Evolutionary conservation across 1,284 basidiomycete species (phyloP), one percentile per base, ranked within the genome.

Genomic region (Apiotrichum montevideense): DNA sequence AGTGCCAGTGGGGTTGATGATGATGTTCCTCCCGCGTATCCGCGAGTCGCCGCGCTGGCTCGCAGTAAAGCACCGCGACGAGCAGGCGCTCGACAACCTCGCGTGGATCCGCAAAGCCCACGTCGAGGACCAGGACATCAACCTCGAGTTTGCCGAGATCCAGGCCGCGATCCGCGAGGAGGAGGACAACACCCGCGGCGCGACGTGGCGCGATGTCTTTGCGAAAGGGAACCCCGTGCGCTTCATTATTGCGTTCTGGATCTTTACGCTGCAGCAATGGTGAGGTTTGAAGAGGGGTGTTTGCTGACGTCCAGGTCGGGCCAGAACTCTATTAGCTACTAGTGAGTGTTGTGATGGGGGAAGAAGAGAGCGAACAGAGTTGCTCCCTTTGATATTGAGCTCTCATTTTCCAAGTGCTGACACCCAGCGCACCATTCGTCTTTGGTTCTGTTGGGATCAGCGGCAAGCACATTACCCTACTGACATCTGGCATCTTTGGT

Each of bases 401-500:
- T 21, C 21, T 21, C 21, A 21, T 21, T 21, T 21, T 21, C 21
- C 21, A 21, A 21, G 21, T 21, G 21, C 21, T 21, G 21, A 21
- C 21, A 21, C 21, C 21, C 21, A 21, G 21, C 67, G 86, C 87
- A 3, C 88, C 88, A 0, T 74, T 74, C 56, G 82, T 76, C 52
- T 77, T 76, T 70, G 76, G 78, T 29, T 77, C 78, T 15, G 79
- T 87, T 47, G 70, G 51, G 10, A 40, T 46, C 53, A 77, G 73
- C 1, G 82, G 83, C 2, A 78, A 78, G 35, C 79, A 73, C 14
- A 78, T 80, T 3, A 78, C 76, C 5, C 80, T 91, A 2, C 82
- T 91, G 56, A 87, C 89, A 2, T 87, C 86, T 8, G 88, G 89
- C 32, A 83, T 91, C 54, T 92, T 91, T 67, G 88, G 88, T n/a